Conservation (phyloP, 2,329 filamentous ascomycete genomes). For the Neofusicoccum parvum region DNA sequence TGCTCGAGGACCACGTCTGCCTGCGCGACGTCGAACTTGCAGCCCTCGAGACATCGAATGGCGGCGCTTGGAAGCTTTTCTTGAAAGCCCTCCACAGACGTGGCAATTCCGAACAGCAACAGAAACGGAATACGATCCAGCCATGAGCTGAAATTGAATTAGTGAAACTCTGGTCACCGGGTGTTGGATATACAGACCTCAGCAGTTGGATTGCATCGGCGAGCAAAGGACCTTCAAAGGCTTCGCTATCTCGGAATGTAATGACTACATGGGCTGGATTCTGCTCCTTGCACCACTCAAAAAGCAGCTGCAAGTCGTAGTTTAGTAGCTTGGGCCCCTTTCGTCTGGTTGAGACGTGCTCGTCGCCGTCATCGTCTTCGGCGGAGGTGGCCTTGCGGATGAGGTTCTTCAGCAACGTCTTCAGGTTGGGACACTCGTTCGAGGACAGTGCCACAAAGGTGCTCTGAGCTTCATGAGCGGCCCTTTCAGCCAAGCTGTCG, state of each 20-base stretch:
- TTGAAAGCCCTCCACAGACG: slow-evolving; percentile 78
- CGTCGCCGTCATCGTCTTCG: slow-evolving; percentile 57
- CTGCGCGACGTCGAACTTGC: slow-evolving; percentile 76
- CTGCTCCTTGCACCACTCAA: slow-evolving; percentile 60
- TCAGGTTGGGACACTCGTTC: slow-evolving; percentile 72
- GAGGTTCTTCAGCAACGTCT: slow-evolving; percentile 70
- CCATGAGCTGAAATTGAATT: slow-evolving; percentile 58
- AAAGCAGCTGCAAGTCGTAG: slow-evolving; percentile 75
- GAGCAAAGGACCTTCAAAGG: slow-evolving; percentile 73
- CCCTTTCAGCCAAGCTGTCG: slow-evolving; percentile 42
- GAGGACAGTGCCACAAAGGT: slow-evolving; percentile 69
- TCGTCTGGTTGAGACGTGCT: slow-evolving; percentile 29
- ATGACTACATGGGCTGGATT: slow-evolving; percentile 65
- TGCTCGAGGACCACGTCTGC: slow-evolving; percentile 71
- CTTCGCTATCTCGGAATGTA: slow-evolving; percentile 79
- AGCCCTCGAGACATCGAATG: slow-evolving; percentile 67
- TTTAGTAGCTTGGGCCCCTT: slow-evolving; percentile 69
- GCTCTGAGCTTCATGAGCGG: slow-evolving; percentile 36
- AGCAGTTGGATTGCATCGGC: slow-evolving; percentile 71
- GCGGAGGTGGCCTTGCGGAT: slow-evolving; percentile 66
- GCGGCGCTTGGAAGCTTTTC: slow-evolving; percentile 71
- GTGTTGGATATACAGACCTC: slow-evolving; percentile 52
- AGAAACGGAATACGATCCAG: slow-evolving; percentile 75
- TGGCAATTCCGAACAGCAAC: slow-evolving; percentile 77
- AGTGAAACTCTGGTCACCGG: slow-evolving; percentile 23